Evolutionary conservation across 2,329 filamentous ascomycete genomes (phyloP).

Genomic region (Trichoderma atroviride): DNA sequence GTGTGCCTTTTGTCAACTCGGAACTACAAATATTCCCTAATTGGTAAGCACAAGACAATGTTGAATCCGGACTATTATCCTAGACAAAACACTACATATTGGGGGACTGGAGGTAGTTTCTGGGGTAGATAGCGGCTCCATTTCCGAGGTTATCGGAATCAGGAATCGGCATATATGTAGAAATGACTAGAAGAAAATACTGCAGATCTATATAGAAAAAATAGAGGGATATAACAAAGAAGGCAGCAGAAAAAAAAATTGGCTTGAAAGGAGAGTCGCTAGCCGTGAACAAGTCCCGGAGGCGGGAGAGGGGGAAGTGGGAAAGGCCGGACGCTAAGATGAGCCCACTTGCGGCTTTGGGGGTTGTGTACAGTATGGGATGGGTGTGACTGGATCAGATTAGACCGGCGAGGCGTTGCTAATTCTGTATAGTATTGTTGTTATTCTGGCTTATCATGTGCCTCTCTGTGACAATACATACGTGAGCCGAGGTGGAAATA

Average conservation of each 20-base stretch:
- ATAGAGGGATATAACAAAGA: not conserved
- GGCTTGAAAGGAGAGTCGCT: not conserved
- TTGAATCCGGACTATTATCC: not conserved
- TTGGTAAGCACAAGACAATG: not conserved
- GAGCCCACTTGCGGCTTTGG: not conserved
- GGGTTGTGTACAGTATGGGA: not conserved
- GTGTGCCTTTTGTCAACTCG: not conserved
- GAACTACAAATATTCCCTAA: not conserved
- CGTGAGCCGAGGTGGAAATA: not conserved
- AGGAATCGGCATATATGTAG: not conserved
- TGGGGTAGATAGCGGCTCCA: not conserved
- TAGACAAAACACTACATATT: not conserved
- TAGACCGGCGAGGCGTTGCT: not conserved
- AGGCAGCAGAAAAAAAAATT: not conserved
- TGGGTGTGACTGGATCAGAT: not conserved
- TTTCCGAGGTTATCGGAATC: conserved; percentile 13
- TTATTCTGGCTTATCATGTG: conserved; percentile 1
- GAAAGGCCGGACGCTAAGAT: conserved; percentile 3
- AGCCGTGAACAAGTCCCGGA: conserved; percentile 19
- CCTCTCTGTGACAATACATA: not conserved
- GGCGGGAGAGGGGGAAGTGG: not conserved
- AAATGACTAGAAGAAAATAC: not conserved
- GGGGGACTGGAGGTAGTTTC: not conserved
- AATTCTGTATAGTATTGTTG: not conserved
- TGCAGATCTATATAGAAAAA: not conserved